Conservation (phyloP, 148 eudicot genomes). For the Agrostemma githago region DNA sequence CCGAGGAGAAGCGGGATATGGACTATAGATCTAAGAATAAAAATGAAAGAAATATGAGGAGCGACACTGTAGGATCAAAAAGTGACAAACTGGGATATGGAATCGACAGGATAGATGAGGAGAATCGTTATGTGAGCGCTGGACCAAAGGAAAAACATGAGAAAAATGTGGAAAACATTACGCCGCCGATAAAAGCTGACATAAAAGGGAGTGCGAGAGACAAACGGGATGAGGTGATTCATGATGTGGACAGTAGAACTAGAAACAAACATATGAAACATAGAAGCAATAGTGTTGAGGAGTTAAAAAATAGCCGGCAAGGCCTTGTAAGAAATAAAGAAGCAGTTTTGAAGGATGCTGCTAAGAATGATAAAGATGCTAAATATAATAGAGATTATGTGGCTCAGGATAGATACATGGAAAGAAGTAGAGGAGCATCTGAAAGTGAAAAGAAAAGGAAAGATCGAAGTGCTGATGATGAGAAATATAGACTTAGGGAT, state of each 20-base stretch:
- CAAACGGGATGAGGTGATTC: conserved; percentile 23
- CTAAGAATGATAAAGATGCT: conserved; percentile 37
- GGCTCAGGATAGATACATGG: conserved; percentile 27
- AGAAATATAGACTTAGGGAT: conserved; percentile 37
- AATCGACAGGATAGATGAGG: not conserved
- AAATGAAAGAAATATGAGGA: not conserved
- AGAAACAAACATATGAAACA: conserved; percentile 28
- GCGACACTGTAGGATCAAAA: not conserved
- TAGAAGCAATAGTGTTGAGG: conserved; percentile 15
- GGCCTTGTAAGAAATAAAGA: conserved; percentile 34
- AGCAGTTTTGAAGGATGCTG: conserved; percentile 34
- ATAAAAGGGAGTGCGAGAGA: conserved; percentile 2
- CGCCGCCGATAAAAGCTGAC: not conserved
- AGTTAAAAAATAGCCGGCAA: conserved; percentile 33
- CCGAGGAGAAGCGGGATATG: not conserved
- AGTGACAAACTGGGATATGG: conserved; percentile 1
- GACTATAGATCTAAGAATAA: conserved; percentile 1
- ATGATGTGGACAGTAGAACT: conserved; percentile 33
- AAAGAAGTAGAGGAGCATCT: conserved; percentile 33
- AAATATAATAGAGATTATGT: conserved; percentile 34
- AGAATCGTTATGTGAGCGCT: not conserved
- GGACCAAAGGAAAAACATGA: conserved; percentile 9
- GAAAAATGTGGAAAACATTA: not conserved
- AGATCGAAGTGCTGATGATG: conserved; percentile 47
- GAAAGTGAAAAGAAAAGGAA: conserved; percentile 54